phyloP scores from a whole-genome alignment of 2,329 filamentous ascomycete genomes.

The Ramularia collo-cygni region DNA sequence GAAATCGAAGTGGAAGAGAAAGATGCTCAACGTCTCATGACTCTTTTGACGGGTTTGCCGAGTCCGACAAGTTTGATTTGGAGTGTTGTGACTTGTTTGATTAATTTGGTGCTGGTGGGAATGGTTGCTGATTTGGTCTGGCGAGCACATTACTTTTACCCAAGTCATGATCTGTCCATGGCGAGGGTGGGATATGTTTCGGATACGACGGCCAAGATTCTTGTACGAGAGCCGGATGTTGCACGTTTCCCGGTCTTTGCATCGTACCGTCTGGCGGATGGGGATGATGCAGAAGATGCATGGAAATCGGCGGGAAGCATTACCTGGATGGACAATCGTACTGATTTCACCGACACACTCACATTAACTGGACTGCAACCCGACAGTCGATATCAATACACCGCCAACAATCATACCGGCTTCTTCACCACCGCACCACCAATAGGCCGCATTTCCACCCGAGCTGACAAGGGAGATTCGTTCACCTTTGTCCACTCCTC shows the following conservation, averaged over 20 bases:
- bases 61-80: constrained; percentile 60
- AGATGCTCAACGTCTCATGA: constrained; percentile 51
- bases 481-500: constrained; percentile 91
- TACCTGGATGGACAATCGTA: constrained; percentile 61
- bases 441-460: constrained; percentile 52
- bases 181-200: constrained; percentile 84
- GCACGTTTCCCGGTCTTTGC: constrained; percentile 68
- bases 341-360: constrained; percentile 73
- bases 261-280: constrained; percentile 46
- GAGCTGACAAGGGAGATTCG: constrained; percentile 53
- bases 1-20: constrained; percentile 54
- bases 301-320: constrained; percentile 65
- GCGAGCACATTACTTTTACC: constrained; percentile 62
- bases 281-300: constrained; percentile 42
- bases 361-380: constrained; percentile 60
- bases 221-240: constrained; percentile 77
- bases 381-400: constrained; percentile 74
- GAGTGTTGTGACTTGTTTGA: constrained; percentile 48
- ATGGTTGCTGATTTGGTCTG: constrained; percentile 74
- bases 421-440: constrained; percentile 72
- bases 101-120: constrained; percentile 64
- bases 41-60: constrained; percentile 69
- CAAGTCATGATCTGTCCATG: constrained; percentile 71
- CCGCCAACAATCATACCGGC: constrained; percentile 76
- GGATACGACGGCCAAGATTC: constrained; percentile 66